Percentiles rank a stretch among this genome's conserved stretches.
Evolutionary conservation across 2,329 filamentous ascomycete species (phyloP).

Genomic region (Falciphora oryzae): DNA sequence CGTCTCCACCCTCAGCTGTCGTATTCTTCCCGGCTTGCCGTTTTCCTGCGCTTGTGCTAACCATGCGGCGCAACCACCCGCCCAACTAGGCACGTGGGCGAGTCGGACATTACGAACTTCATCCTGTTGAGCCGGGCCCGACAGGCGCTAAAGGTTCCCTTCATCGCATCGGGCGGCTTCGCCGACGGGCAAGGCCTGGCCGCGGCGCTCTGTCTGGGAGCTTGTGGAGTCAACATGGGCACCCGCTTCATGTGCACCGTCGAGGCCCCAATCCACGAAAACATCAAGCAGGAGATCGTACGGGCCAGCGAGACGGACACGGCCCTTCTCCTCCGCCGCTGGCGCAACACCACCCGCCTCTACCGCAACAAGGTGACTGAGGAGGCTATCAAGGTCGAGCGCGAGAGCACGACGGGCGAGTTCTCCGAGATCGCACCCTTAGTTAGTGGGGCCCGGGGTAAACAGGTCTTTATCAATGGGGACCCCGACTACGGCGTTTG

Average conservation of each 20-base stretch:
- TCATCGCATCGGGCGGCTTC: constrained; percentile 94
- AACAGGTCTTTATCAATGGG: constrained; percentile 87
- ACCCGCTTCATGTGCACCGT: constrained; percentile 96
- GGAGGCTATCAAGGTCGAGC: constrained; percentile 77
- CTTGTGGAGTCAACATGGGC: constrained; percentile 96
- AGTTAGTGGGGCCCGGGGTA: constrained; percentile 85
- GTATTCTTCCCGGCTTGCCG: background rate
- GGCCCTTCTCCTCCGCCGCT: constrained; percentile 76
- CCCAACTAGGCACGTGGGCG: constrained; percentile 61
- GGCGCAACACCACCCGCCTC: constrained; percentile 86
- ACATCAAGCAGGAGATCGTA: constrained; percentile 92
- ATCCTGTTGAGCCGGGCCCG: constrained; percentile 80
- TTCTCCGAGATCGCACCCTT: constrained; percentile 83
- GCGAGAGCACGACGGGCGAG: constrained; percentile 74
- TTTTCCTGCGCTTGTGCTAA: background rate
- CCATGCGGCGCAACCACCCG: background rate
- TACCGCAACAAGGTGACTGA: constrained; percentile 86
- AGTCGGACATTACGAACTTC: constrained; percentile 84
- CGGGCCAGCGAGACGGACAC: constrained; percentile 86
- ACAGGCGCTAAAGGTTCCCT: constrained; percentile 78
- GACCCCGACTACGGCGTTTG: constrained; percentile 91
- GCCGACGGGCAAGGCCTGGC: constrained; percentile 91
- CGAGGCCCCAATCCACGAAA: constrained; percentile 85
- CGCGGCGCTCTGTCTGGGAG: constrained; percentile 82
- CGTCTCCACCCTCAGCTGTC: background rate